Evolutionary conservation across 176 grass and related monocot genomes (phyloP), one percentile per base, ranked within the genome.

Genomic region (Hyparrhenia diplandra): DNA sequence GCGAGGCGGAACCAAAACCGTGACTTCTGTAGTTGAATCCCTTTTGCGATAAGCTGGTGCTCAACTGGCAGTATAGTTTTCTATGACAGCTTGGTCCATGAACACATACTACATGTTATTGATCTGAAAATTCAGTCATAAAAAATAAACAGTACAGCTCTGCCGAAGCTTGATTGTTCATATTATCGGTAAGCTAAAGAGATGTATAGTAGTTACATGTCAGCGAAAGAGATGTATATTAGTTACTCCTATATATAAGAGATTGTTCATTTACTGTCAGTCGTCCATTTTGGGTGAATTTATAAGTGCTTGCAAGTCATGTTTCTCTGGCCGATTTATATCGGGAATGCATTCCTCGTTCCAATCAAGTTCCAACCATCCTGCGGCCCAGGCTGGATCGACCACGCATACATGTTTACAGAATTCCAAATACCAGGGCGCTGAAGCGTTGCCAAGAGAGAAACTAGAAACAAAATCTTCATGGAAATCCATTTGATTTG

Each of bases 11-110:
- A 28, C 42, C 4, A 72, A 78, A 8, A 66, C 89, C 40, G 52
- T 94, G 82, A 76, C 42, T 67, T 72, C 78, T 31, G 84, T 92
- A 32, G 89, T 94, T 13, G 92, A 94, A 62, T 92, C 65, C 29
- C 16, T 94, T 12, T 39, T 89, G 31, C 87, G 76, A 89, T 36
- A 65, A 20, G 10, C 51, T 49, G 5, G 2, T 5, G 18, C 43
- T 40, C 23, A 66, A 65, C 43, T 54, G 23, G 8, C 20, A n/a
- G 42, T 52, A 40, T 41, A 39, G 24, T 83, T 65, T 65, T 69
- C 21, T 41, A 55, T 6, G 41, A 45, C 35, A 27, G 2, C 17
- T 54, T 70, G 57, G 43, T 55, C 5, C n/a, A 14, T 54, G 40
- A 20, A 8, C 40, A 18, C 30, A 51, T 54, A 14, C 25, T 61